Evolutionary conservation across 768 basidiomycete genomes (phyloP).

Genomic region (Xerocomus spinulosus): DNA sequence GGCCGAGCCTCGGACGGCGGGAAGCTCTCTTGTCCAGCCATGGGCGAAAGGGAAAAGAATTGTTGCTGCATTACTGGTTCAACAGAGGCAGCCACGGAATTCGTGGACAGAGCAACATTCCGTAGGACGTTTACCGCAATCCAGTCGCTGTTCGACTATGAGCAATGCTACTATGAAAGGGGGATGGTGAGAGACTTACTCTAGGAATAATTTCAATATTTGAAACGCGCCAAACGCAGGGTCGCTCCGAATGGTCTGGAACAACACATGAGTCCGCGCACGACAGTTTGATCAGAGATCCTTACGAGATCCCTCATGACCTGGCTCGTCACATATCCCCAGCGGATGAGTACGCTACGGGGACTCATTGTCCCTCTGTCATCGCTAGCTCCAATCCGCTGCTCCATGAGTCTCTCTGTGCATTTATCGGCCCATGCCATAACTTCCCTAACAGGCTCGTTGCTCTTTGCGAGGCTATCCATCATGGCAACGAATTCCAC

Average conservation of each 20-base stretch:
- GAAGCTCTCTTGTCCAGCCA: constrained; percentile 83
- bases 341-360: constrained; percentile 80
- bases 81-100: constrained; percentile 87
- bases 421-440: constrained; percentile 93
- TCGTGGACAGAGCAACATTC: constrained; percentile 83
- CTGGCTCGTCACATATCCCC: constrained; percentile 91
- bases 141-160: constrained; percentile 63
- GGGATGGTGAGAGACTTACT: constrained; percentile 46
- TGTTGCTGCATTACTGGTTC: constrained; percentile 90
- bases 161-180: constrained; percentile 13
- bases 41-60: constrained; percentile 83
- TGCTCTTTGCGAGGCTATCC: constrained; percentile 65
- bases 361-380: constrained; percentile 82
- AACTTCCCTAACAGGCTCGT: constrained; percentile 78
- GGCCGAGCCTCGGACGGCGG: constrained; percentile 60
- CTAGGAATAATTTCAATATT: constrained; percentile 85
- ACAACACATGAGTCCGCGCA: constrained; percentile 1
- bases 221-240: constrained; percentile 92
- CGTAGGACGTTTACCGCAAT: constrained; percentile 85
- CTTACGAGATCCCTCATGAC: constrained; percentile 87
- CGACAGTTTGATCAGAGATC: constrained; percentile 5
- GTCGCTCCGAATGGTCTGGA: constrained; percentile 85
- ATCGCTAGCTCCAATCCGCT: constrained; percentile 56
- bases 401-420: constrained; percentile 76
- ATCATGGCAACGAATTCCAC: constrained; percentile 78